These are phyloP conservation scores for Mycoemilia scoparia DNA, from an alignment of 192 early-diverging fungal species.

Conservation along the genomic window DNA sequence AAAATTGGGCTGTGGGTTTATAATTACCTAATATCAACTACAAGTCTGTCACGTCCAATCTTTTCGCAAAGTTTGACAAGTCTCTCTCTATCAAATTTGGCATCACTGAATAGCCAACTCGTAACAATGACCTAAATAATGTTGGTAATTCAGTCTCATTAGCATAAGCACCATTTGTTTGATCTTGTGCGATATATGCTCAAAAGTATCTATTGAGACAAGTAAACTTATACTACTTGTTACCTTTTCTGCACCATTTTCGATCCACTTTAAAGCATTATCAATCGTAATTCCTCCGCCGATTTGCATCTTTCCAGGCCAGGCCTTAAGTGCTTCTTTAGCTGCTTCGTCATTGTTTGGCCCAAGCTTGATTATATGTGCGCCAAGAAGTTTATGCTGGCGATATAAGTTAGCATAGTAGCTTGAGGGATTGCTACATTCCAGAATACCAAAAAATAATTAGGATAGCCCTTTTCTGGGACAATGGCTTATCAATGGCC, in stretches of 20 bases:
- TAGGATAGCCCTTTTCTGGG: not conserved
- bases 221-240: too few relatives aligned
- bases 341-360: slow-evolving; percentile 73
- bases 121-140: slow-evolving; percentile 99
- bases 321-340: slow-evolving; percentile 56
- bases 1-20: too few relatives aligned
- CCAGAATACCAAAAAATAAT: slow-evolving; percentile 9
- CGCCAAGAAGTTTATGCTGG: slow-evolving; percentile 48
- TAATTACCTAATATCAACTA: slow-evolving; percentile 40
- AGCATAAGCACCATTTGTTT: too few relatives aligned
- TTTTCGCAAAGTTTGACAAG: slow-evolving; percentile 23
- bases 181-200: too few relatives aligned
- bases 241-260: slow-evolving; percentile 70
- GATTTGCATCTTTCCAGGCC: slow-evolving; percentile 78
- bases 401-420: slow-evolving; percentile 74
- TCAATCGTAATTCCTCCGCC: slow-evolving; percentile 83
- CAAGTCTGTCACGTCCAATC: slow-evolving; percentile 39
- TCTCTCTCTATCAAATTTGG: slow-evolving; percentile 45
- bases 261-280: slow-evolving; percentile 79
- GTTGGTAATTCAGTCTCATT: too few relatives aligned
- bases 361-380: slow-evolving; percentile 93
- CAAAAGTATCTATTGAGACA: too few relatives aligned
- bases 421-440: slow-evolving; percentile 48
- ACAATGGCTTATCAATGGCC: not conserved
- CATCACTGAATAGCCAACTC: slow-evolving; percentile 78